Conservation (phyloP, 768 basidiomycete genomes). For the Pulveroboletus frians region DNA sequence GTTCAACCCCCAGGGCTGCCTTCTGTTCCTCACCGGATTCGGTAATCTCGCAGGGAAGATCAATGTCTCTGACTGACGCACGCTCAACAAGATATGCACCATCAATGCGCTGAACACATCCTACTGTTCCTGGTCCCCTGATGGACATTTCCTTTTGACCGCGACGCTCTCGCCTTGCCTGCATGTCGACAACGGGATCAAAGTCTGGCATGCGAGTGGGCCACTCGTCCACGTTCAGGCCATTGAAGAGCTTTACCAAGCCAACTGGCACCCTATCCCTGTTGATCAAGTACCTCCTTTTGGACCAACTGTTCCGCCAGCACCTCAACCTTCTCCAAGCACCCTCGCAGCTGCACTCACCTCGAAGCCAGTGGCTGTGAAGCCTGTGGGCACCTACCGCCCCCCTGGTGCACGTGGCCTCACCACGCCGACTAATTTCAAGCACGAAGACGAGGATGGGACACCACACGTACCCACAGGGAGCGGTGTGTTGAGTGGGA, state of each 20-base stretch:
- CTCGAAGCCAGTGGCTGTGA: constrained; percentile 53
- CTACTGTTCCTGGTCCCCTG: constrained; percentile 92
- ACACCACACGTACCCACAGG: constrained; percentile 42
- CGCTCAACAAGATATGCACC: constrained; percentile 67
- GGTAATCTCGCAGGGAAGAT: constrained; percentile 95
- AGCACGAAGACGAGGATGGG: constrained; percentile 87
- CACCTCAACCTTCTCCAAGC: constrained; percentile 60
- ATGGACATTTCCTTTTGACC: constrained; percentile 88
- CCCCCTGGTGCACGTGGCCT: constrained; percentile 91
- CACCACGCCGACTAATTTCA: constrained; percentile 83
- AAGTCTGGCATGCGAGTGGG: constrained; percentile 91
- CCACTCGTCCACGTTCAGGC: constrained; percentile 78
- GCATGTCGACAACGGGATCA: constrained; percentile 96
- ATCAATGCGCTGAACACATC: constrained; percentile 93
- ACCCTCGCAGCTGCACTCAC: constrained; percentile 45
- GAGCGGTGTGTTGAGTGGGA: constrained; percentile 39
- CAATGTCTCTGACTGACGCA: constrained; percentile 86
- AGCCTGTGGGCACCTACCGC: constrained; percentile 83
- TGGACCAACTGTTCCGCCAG: constrained; percentile 56
- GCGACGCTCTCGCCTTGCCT: constrained; percentile 94
- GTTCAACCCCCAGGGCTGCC: constrained; percentile 90
- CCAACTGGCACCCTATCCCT: constrained; percentile 72
- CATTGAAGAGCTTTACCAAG: constrained; percentile 87
- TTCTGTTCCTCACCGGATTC: constrained; percentile 89
- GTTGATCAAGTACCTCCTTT: constrained; percentile 65